phyloP scores from a whole-genome alignment of 2,329 filamentous ascomycete species.

The Teratosphaeria destructans region DNA sequence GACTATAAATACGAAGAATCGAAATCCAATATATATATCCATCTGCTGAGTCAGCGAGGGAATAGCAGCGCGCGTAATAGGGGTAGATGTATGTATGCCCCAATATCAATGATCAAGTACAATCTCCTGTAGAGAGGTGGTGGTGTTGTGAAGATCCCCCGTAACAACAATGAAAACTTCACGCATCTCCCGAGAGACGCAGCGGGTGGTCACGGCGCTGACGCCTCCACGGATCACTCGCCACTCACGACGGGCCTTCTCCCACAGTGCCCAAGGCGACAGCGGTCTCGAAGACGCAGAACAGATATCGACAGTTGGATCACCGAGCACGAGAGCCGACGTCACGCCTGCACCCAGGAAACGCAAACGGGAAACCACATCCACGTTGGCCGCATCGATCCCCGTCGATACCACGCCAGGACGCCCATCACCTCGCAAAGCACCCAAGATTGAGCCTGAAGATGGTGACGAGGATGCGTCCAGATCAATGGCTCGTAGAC shows the following conservation, averaged over 20 bases:
- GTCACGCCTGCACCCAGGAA: not conserved
- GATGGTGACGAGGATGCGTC: not conserved
- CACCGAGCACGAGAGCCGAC: too few relatives aligned
- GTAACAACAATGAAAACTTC: conserved; percentile 2
- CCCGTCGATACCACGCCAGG: conserved; percentile 1
- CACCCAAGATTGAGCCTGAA: not conserved
- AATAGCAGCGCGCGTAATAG: too few relatives aligned
- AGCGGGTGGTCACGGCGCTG: not conserved
- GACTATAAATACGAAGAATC: too few relatives aligned
- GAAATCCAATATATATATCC: too few relatives aligned
- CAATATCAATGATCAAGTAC: too few relatives aligned
- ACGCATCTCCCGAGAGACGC: conserved; percentile 2
- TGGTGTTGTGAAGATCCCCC: too few relatives aligned
- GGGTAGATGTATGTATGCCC: too few relatives aligned
- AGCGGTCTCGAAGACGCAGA: not conserved
- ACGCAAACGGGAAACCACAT: not conserved
- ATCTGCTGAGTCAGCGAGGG: too few relatives aligned
- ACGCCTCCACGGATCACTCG: not conserved
- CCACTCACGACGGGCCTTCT: not conserved
- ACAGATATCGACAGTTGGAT: not conserved
- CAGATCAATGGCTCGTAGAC: conserved; percentile 11
- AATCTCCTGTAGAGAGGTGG: too few relatives aligned
- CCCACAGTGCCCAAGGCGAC: not conserved
- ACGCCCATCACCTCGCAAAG: conserved; percentile 21
- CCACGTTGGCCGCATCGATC: not conserved